These are phyloP conservation scores for Pythium coloratum DNA, from an alignment of 352 stramenopile genomes.

Conservation along the genomic window DNA sequence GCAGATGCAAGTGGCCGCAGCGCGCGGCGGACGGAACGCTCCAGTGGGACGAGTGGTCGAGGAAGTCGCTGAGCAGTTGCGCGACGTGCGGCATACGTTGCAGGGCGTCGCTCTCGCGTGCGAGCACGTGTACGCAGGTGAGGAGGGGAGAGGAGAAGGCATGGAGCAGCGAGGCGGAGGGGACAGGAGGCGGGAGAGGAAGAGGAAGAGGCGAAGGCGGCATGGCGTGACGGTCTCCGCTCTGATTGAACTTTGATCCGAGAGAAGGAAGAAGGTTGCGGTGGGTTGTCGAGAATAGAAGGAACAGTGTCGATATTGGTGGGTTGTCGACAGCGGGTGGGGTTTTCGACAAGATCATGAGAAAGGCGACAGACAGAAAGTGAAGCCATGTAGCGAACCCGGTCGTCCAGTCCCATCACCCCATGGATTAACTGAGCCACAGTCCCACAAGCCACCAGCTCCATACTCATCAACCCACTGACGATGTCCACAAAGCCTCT, in stretches of 20 bases:
- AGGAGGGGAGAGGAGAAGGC: slow-evolving; percentile 20
- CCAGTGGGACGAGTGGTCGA: slow-evolving; percentile 64
- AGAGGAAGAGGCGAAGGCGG: not conserved
- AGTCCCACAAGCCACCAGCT: no score
- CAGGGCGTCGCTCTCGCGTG: slow-evolving; percentile 47
- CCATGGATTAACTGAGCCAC: no score
- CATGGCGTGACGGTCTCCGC: not conserved
- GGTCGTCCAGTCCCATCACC: no score
- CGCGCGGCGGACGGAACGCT: slow-evolving; percentile 57
- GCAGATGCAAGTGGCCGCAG: slow-evolving; percentile 50
- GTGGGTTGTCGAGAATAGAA: not conserved
- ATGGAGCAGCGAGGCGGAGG: not conserved
- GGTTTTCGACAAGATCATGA: not conserved
- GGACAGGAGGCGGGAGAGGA: not conserved
- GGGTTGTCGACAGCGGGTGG: not conserved
- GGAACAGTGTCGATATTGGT: not conserved
- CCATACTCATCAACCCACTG: no score
- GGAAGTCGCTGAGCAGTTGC: slow-evolving; percentile 43
- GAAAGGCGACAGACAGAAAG: not conserved
- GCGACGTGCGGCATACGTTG: slow-evolving; percentile 47
- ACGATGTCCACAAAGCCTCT: no score
- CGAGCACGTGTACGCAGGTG: slow-evolving; percentile 41
- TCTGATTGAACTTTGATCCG: no score
- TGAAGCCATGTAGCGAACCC: not conserved
- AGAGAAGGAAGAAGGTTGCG: not conserved